A percentile compares a stretch with the other conserved stretches of the same genome.
These are phyloP conservation scores for Oehlia diaphana DNA, from an alignment of 192 early-diverging fungal species.

Conservation along the genomic window DNA sequence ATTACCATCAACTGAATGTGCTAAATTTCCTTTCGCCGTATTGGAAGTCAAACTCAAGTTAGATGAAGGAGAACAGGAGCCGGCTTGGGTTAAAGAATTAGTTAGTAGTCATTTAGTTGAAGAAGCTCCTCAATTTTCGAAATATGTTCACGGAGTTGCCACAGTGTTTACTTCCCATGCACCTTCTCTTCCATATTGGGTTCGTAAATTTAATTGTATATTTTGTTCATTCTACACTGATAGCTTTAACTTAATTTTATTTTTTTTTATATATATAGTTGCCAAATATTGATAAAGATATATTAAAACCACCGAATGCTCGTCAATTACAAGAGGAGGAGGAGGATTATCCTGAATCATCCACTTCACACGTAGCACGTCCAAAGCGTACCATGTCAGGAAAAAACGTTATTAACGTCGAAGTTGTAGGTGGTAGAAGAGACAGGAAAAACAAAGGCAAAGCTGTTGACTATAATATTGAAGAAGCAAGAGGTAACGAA, in stretches of 20 bases:
- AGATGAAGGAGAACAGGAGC: conserved; percentile 63
- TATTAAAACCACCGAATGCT: conserved; percentile 21
- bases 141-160: conserved; percentile 83
- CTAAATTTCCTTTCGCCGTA: conserved; percentile 92
- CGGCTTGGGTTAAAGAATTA: conserved; percentile 77
- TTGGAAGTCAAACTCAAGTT: conserved; percentile 86
- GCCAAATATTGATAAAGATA: conserved; percentile 31
- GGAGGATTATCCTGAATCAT: not conserved
- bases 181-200: conserved; percentile 64
- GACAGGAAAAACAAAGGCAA: conserved; percentile 20
- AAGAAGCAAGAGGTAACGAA: conserved; percentile 12
- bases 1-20: conserved; percentile 70
- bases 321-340: not conserved
- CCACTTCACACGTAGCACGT: not conserved
- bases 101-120: conserved; percentile 71
- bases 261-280: conserved; percentile 4
- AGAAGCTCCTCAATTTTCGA: conserved; percentile 84
- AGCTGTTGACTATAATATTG: conserved; percentile 4
- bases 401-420: conserved; percentile 10
- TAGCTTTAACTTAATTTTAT: not conserved
- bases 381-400: not conserved
- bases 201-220: conserved; percentile 26
- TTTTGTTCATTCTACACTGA: not conserved
- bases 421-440: not conserved
- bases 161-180: conserved; percentile 65